These are phyloP conservation scores for Aspergillus coremiiformis DNA, from an alignment of 495 filamentous ascomycete genomes.

Conservation along the genomic window DNA sequence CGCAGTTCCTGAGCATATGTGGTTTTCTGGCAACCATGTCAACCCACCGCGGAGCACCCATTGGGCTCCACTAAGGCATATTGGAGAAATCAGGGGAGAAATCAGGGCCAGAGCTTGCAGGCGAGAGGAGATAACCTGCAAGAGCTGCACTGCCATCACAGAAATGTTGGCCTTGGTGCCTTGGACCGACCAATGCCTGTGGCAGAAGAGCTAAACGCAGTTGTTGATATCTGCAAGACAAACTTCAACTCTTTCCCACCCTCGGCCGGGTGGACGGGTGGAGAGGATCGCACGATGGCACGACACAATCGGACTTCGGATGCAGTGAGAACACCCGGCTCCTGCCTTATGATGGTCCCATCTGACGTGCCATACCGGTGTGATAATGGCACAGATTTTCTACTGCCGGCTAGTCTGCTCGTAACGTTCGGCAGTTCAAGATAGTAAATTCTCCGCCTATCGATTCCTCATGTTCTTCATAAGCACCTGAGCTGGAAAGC, in stretches of 20 bases:
- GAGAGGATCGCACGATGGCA: background rate
- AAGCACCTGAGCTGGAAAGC: conserved; percentile 6
- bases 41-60: conserved; percentile 1
- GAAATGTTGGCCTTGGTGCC: conserved; percentile 5
- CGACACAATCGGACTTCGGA: background rate
- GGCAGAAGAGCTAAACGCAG: conserved; percentile 21
- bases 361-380: conserved; percentile 12
- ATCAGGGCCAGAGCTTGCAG: background rate
- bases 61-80: conserved; percentile 10
- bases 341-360: background rate
- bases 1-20: conserved; percentile 14
- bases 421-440: conserved; percentile 11
- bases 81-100: background rate
- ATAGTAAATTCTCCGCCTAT: conserved; percentile 18
- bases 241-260: background rate
- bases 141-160: conserved; percentile 22
- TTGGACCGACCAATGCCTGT: conserved; percentile 13
- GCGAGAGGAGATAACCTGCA: conserved; percentile 18
- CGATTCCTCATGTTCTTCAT: conserved; percentile 10
- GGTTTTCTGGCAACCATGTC: background rate
- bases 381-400: conserved; percentile 14
- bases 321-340: background rate
- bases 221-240: conserved; percentile 31
- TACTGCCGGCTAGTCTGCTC: conserved; percentile 15
- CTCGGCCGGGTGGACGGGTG: background rate